phyloP scores from a whole-genome alignment of 371 early-diverging fungal species.

The Mortierella polycephala region DNA sequence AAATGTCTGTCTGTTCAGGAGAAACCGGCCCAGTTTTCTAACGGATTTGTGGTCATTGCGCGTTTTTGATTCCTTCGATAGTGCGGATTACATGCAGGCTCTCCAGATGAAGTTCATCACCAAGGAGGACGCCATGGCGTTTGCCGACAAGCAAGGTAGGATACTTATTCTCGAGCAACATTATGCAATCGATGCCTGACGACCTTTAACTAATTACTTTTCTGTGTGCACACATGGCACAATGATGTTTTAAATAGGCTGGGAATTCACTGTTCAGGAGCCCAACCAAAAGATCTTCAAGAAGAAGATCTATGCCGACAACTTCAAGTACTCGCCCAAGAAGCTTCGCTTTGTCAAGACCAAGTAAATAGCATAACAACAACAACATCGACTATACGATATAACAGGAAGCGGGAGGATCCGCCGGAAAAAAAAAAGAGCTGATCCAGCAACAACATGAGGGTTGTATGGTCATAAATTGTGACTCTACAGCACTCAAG shows the following conservation, averaged over 20 bases:
- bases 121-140: slow-evolving; percentile 91
- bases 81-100: slow-evolving; percentile 88
- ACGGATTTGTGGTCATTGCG: background rate
- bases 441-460: too few relatives aligned
- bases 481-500: too few relatives aligned
- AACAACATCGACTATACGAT: background rate
- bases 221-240: background rate
- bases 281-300: slow-evolving; percentile 79
- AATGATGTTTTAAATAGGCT: slow-evolving; percentile 58
- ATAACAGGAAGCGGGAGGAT: background rate
- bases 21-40: background rate
- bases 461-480: too few relatives aligned
- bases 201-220: too few relatives aligned
- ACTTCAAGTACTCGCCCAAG: slow-evolving; percentile 86
- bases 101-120: slow-evolving; percentile 84
- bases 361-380: slow-evolving; percentile 70
- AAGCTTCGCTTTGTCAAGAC: slow-evolving; percentile 85
- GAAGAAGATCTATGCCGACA: slow-evolving; percentile 88
- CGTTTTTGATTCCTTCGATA: slow-evolving; percentile 27
- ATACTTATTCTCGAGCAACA: background rate
- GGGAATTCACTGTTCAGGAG: slow-evolving; percentile 90
- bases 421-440: background rate
- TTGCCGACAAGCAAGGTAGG: slow-evolving; percentile 93
- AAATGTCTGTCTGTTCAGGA: too few relatives aligned
- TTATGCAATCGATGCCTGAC: too few relatives aligned